Base-by-base conservation (phyloP, 2,329 filamentous ascomycete species). In the Neonectria ditissima region DNA sequence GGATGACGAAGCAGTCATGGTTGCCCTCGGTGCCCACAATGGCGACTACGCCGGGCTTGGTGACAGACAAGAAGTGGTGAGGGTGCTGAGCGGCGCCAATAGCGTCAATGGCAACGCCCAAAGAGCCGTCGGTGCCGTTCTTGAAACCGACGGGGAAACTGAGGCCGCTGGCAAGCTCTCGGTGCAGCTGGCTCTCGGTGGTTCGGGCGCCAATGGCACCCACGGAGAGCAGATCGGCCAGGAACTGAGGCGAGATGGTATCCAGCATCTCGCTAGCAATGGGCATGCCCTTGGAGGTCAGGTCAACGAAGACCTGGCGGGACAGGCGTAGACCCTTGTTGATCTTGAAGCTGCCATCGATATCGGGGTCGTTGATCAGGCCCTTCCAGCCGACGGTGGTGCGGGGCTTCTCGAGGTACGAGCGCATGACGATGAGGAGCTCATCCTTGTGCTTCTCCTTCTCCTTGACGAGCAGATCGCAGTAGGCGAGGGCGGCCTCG, bases 351-450 rank as follows among this genome's bases (percentile, higher is more conserved):
- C 92, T 96, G 79, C 97, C 95, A 80, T 98, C 94, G 77, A 99
- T 97, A 76, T 98, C 95, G 2, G 96, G 96, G 81, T 99, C 96
- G 79, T 99, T 98, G 83, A 99, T 97, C 73, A 99, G 84, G 53
- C 96, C 96, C 84, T 99, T 99, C 96, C 96, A 99, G 72, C 96
- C 96, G 28, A 99, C 93, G 0, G 96, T 99, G 28, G 96, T 99
- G 69, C 96, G 90, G 22, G 96, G 96, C 86, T 99, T 99, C 86
- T 99, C 96, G 65, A 99, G 89, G 87, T 99, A 99, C 68, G 93
- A 92, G 73, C 96, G 92, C 96, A 99, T 99, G 66, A 99, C 91
- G 72, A 99, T 96, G 73, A 97, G 86, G 39, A 99, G 87, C 77
- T 98, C 93, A 75, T 94, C 87, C 78, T 92, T 87, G 83, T 97